Evolutionary conservation across 768 basidiomycete species (phyloP).

Genomic region (Leucosporidium scottii): DNA sequence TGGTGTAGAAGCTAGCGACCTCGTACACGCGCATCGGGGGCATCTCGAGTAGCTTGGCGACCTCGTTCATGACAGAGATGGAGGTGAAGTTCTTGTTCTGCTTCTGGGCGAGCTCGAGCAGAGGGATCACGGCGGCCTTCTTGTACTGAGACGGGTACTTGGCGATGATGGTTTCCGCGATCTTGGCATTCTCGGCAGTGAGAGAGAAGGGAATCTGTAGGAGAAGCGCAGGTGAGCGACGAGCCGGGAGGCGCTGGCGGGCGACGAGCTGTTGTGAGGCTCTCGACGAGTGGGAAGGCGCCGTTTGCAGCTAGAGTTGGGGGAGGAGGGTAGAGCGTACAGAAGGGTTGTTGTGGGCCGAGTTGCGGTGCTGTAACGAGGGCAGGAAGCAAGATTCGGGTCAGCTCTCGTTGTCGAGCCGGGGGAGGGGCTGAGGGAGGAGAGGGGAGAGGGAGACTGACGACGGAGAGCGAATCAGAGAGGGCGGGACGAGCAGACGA

Average conservation of each 20-base stretch:
- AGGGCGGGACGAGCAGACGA: background rate
- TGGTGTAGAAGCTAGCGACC: conserved; percentile 98
- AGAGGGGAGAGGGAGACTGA: background rate
- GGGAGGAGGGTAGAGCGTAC: conserved; percentile 43
- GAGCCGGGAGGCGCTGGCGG: background rate
- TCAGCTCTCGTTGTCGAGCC: background rate
- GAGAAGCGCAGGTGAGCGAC: background rate
- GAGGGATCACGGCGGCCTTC: conserved; percentile 95
- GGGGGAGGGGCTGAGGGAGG: background rate
- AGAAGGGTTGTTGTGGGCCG: conserved; percentile 86
- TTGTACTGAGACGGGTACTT: conserved; percentile 88
- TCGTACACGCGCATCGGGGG: conserved; percentile 99
- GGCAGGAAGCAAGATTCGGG: too few relatives aligned
- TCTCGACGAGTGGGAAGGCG: background rate
- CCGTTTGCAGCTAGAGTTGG: background rate
- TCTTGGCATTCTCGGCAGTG: conserved; percentile 68
- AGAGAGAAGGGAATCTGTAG: conserved; percentile 83
- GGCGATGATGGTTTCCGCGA: conserved; percentile 79
- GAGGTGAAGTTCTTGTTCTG: conserved; percentile 99
- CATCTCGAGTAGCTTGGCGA: conserved; percentile 86
- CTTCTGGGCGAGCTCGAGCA: conserved; percentile 90
- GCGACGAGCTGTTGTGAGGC: conserved; percentile 8
- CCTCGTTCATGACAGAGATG: conserved; percentile 98
- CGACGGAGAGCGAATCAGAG: background rate
- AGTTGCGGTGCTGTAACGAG: conserved; percentile 77